Evolutionary conservation across 108 stramenopile species (phyloP), one percentile per base, ranked within the genome.

Genomic region (Parietichytrium sp.): DNA sequence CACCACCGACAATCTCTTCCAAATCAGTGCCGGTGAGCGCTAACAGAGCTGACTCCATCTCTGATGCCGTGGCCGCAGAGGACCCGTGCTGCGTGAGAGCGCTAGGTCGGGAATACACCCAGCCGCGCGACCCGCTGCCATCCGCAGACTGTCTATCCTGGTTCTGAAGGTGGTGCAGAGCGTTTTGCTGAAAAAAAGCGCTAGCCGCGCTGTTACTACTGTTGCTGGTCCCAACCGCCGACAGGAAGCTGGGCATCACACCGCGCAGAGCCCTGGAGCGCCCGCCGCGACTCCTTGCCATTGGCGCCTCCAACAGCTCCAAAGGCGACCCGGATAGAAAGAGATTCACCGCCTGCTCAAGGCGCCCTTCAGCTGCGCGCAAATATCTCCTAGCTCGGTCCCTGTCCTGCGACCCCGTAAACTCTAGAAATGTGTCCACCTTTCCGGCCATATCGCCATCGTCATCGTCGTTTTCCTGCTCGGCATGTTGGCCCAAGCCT

Each of bases 341-440:
- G 1, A 72, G 61, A 45, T 72, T 72, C 23, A 72, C 61, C 23
- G 61, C 61, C 33, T 72, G 61, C 61, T 72, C 61, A 10, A 72
- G 61, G 23, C 45, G 61, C 23, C 42, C 42, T 16, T 42, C 61
- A 47, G 61, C 61, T 72, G 61, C 61, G 45, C 23, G 23, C 12
- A 72, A 25, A 42, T 45, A 72, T 23, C 61, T 33, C 23, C 61
- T 33, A 6, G 61, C 61, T 6, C 61, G 61, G 33, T 72, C 61
- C 10, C 61, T 33, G 20, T 72, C 61, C 13, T 33, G 36, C 38
- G 61, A 72, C 20, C 61, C 61, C 13, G 61, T 72, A 3, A 72
- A 72, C 20, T 72, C 61, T 15, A 72, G 25, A 72, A 72, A 72
- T 8, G 61, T 72, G 61, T 25, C 42, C 1, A 72, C 61, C 27